A percentile compares a stretch with the other conserved stretches of the same genome.
Conservation (phyloP, 768 basidiomycete genomes). For the Agrocybe pediades region DNA sequence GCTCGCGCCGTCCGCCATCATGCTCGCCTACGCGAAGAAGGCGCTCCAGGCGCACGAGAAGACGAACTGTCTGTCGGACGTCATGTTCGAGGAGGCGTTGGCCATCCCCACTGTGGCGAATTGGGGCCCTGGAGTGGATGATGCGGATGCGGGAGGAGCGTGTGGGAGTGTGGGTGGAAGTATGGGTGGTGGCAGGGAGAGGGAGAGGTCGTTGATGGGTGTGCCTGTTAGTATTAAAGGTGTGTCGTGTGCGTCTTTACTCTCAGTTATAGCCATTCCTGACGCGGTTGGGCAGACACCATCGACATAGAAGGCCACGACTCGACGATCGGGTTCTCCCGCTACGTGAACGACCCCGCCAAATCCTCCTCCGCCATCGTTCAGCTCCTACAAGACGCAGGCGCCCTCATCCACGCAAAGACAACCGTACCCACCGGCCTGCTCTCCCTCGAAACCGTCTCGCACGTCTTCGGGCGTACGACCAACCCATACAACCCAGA, state of each 20-base stretch:
- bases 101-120: constrained; percentile 37
- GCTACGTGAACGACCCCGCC: constrained; percentile 45
- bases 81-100: constrained; percentile 55
- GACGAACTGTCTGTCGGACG: constrained; percentile 71
- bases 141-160: constrained; percentile 34
- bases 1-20: constrained; percentile 41
- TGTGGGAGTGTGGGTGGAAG: too few relatives aligned
- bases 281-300: constrained; percentile 33
- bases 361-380: constrained; percentile 54
- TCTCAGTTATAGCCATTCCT: neutral
- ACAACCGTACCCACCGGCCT: constrained; percentile 62
- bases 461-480: constrained; percentile 63
- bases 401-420: constrained; percentile 66
- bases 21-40: constrained; percentile 57
- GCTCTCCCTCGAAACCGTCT: constrained; percentile 55
- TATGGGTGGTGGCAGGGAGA: constrained; percentile 32
- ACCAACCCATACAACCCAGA: constrained; percentile 61
- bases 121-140: constrained; percentile 40
- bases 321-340: constrained; percentile 62
- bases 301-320: constrained; percentile 58
- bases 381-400: constrained; percentile 57
- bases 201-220: constrained; percentile 57
- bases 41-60: constrained; percentile 51
- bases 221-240: constrained; percentile 75
- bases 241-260: constrained; percentile 14